These are phyloP conservation scores for Penicillium daleae DNA, from an alignment of 495 filamentous ascomycete genomes.

Conservation along the genomic window DNA sequence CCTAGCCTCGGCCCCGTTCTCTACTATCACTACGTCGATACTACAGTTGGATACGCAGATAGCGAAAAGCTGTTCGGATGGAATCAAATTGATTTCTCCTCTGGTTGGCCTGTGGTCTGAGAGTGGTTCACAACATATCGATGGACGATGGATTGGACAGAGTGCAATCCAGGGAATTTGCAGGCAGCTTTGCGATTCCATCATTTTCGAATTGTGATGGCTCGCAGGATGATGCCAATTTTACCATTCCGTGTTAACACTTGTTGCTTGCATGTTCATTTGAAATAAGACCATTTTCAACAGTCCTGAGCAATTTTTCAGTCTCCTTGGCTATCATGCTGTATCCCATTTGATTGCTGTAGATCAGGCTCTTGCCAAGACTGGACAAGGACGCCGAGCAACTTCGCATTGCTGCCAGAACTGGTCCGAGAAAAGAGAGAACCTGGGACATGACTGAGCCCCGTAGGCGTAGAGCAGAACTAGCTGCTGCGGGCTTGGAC, in stretches of 20 bases:
- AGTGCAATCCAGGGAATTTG: too few relatives aligned
- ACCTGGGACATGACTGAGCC: too few relatives aligned
- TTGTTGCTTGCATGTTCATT: neutral
- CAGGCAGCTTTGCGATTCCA: too few relatives aligned
- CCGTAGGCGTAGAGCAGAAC: too few relatives aligned
- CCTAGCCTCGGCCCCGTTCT: constrained; percentile 55
- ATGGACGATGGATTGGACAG: too few relatives aligned
- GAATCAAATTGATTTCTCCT: constrained; percentile 66
- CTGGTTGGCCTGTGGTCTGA: constrained; percentile 66
- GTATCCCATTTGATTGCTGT: neutral
- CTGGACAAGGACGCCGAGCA: too few relatives aligned
- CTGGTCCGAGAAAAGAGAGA: too few relatives aligned
- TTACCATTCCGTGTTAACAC: neutral
- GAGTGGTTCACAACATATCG: neutral
- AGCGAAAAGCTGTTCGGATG: constrained; percentile 68
- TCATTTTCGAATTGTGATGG: neutral
- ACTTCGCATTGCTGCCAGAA: too few relatives aligned
- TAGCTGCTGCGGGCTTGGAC: too few relatives aligned
- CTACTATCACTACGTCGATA: constrained; percentile 76
- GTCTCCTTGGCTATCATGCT: too few relatives aligned
- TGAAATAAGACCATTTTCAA: too few relatives aligned
- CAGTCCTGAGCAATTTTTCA: too few relatives aligned
- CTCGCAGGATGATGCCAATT: neutral
- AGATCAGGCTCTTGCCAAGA: neutral
- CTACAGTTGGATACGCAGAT: constrained; percentile 65